phyloP scores from a whole-genome alignment of 2,329 filamentous ascomycete species.

The Berkeleyomyces rouxiae region DNA sequence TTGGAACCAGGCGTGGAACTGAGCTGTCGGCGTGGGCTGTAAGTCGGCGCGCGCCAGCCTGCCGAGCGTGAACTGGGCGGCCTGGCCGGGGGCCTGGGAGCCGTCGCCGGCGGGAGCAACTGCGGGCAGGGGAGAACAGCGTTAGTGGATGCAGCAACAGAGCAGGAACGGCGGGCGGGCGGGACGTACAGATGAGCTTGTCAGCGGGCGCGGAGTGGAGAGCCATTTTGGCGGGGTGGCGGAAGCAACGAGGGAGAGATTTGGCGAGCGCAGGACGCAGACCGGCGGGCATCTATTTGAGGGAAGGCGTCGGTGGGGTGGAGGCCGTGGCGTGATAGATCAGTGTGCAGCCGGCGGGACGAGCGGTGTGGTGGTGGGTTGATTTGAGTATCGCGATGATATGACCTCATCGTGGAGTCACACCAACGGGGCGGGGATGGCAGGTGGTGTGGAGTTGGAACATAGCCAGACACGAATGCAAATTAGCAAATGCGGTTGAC shows the following conservation, averaged over 20 bases:
- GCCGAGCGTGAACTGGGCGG: slow-evolving; percentile 56
- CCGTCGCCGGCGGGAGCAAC: slow-evolving; percentile 44
- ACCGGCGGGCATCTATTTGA: background rate
- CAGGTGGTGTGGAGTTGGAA: background rate
- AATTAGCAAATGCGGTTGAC: background rate
- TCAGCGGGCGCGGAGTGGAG: slow-evolving; percentile 10
- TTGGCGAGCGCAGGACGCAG: background rate
- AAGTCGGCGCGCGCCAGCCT: slow-evolving; percentile 47
- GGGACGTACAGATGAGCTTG: slow-evolving; percentile 14
- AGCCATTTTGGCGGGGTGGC: slow-evolving; percentile 10
- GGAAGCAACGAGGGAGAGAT: background rate
- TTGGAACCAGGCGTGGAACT: slow-evolving; percentile 85
- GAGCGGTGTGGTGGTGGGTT: background rate
- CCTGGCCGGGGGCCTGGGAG: slow-evolving; percentile 41
- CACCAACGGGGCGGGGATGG: background rate
- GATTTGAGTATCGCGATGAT: background rate
- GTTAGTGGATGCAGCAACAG: background rate
- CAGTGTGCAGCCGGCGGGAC: background rate
- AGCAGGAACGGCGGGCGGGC: background rate
- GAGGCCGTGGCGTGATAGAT: background rate
- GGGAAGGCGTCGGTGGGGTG: background rate
- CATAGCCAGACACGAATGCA: background rate
- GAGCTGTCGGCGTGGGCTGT: slow-evolving; percentile 47
- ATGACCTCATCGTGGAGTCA: background rate
- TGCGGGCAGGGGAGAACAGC: slow-evolving; percentile 15